phyloP scores from a whole-genome alignment of 495 filamentous ascomycete genomes.

The Penicillium lividum region DNA sequence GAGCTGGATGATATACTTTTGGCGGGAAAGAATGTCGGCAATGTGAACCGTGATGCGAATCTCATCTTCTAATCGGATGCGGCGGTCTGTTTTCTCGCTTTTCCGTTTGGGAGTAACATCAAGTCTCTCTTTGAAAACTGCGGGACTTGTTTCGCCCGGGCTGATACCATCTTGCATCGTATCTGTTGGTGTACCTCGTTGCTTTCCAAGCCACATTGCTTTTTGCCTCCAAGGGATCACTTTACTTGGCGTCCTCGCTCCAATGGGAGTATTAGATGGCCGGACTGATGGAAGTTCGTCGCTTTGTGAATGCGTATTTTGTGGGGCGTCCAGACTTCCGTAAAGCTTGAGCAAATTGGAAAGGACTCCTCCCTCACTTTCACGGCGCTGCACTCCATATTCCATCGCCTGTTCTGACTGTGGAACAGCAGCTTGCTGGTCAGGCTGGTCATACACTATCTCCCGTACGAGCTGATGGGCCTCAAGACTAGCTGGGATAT shows the following conservation, averaged over 20 bases:
- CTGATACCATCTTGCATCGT: neutral
- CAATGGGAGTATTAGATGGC: neutral
- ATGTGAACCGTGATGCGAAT: slow-evolving; percentile 83
- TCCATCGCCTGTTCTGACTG: neutral
- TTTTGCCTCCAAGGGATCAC: neutral
- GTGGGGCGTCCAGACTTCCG: neutral
- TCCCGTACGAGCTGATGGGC: neutral
- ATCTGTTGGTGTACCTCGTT: neutral
- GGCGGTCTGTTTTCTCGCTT: slow-evolving; percentile 35
- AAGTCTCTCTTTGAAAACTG: neutral
- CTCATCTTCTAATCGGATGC: slow-evolving; percentile 61
- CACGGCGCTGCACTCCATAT: neutral
- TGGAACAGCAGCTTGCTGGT: neutral
- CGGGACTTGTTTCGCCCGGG: neutral
- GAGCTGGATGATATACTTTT: slow-evolving; percentile 82
- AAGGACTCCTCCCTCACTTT: neutral
- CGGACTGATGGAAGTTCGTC: neutral
- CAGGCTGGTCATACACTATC: neutral
- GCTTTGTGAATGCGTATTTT: neutral
- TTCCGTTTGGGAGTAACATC: slow-evolving; percentile 16
- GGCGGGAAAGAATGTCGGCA: slow-evolving; percentile 77
- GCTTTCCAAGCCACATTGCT: neutral
- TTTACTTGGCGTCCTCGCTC: neutral
- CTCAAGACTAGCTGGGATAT: neutral
- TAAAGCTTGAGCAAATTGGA: neutral